Conservation (phyloP, 148 eudicot genomes). For the Rhododendron ferrugineum region DNA sequence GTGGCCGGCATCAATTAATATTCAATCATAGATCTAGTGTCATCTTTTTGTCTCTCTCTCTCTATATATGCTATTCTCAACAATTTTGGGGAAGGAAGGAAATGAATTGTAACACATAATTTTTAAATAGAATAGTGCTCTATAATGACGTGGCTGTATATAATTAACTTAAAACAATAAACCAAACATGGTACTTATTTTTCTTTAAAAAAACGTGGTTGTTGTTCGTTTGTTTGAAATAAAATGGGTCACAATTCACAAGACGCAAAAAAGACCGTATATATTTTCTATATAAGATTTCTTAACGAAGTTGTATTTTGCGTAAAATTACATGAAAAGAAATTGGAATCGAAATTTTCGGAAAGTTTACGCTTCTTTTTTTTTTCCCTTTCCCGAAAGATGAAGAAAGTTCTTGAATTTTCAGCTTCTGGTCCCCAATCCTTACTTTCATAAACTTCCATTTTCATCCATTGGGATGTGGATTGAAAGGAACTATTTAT, state of each 20-base stretch:
- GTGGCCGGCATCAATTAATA: not conserved
- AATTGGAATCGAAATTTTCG: not conserved
- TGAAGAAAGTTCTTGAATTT: not conserved
- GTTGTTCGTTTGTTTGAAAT: not conserved
- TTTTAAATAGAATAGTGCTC: not conserved
- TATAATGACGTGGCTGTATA: not conserved
- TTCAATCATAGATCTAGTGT: not conserved
- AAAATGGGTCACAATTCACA: not conserved
- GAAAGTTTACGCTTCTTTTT: not conserved
- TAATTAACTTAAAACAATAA: too few relatives aligned
- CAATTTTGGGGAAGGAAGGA: not conserved
- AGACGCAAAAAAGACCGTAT: not conserved
- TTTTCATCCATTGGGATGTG: not conserved
- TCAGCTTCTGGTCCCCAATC: not conserved
- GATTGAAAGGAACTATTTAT: not conserved
- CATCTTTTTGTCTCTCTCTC: not conserved
- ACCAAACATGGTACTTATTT: not conserved
- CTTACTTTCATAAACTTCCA: not conserved
- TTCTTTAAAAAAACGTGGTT: too few relatives aligned
- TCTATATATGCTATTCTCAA: not conserved
- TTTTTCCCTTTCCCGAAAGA: not conserved
- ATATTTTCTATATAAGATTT: not conserved
- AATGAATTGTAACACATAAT: not conserved
- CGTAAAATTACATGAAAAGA: not conserved
- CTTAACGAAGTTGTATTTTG: not conserved